These are phyloP conservation scores for Colletotrichum neosansevieriae DNA, from an alignment of 2,329 filamentous ascomycete genomes.

Conservation along the genomic window DNA sequence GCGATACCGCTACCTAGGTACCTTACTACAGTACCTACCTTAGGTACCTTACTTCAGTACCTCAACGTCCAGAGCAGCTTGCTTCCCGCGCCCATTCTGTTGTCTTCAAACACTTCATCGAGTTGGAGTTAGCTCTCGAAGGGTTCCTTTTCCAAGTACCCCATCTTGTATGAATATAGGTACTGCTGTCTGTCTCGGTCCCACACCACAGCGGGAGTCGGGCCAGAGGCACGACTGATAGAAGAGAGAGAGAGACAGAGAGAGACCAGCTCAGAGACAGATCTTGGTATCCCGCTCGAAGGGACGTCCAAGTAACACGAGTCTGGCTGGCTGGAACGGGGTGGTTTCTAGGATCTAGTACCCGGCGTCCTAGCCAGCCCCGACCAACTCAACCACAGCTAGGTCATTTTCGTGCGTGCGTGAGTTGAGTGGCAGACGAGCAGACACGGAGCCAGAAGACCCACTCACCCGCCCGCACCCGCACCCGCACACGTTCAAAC, in stretches of 20 bases:
- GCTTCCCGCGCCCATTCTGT: neutral
- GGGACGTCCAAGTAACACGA: neutral
- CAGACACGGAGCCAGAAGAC: neutral
- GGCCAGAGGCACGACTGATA: conserved; percentile 28
- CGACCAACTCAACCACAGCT: conserved; percentile 14
- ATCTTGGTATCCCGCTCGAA: conserved; percentile 29
- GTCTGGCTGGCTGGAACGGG: conserved; percentile 23
- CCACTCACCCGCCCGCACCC: no score
- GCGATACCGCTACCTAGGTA: neutral
- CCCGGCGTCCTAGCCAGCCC: conserved; percentile 20
- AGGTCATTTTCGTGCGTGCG: conserved; percentile 31
- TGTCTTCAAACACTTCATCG: neutral
- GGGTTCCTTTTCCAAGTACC: conserved; percentile 1
- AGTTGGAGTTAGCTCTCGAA: neutral
- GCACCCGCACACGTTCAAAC: neutral
- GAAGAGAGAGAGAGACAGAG: conserved; percentile 29
- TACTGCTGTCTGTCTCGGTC: conserved; percentile 28
- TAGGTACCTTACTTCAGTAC: no score
- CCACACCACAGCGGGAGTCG: conserved; percentile 33
- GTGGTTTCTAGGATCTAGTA: conserved; percentile 34
- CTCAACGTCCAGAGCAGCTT: neutral
- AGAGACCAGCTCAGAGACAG: conserved; percentile 30
- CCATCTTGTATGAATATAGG: no score
- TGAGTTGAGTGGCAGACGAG: conserved; percentile 22
- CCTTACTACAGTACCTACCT: no score